These are phyloP conservation scores for Jaltomata sinuosa DNA, from an alignment of 257 asterid species.

Conservation along the genomic window DNA sequence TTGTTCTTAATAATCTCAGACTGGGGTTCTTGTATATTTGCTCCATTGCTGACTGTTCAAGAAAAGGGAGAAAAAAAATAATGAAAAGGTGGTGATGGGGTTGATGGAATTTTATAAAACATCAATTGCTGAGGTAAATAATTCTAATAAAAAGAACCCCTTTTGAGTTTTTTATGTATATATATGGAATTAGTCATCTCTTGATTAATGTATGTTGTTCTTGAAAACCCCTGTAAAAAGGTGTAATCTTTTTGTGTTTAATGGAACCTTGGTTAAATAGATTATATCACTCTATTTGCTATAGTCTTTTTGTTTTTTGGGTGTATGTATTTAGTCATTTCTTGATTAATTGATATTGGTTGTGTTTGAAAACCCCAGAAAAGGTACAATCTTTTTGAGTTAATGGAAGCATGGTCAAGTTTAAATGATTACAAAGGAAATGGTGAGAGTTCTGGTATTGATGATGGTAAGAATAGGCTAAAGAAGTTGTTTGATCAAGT, in stretches of 20 bases:
- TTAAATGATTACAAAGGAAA: conserved; percentile 20
- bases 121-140: not conserved
- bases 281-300: not conserved
- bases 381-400: not conserved
- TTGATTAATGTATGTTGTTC: not conserved
- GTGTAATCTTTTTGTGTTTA: conserved; percentile 6
- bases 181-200: not conserved
- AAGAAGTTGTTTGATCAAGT: conserved; percentile 50
- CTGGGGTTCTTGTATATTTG: not conserved
- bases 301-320: no score
- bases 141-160: not conserved
- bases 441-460: conserved; percentile 21
- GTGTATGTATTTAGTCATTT: not conserved
- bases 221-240: not conserved
- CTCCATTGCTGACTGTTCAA: not conserved
- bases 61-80: not conserved
- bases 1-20: not conserved
- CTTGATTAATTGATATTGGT: not conserved
- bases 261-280: conserved; percentile 35
- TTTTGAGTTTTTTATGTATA: not conserved
- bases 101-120: not conserved
- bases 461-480: conserved; percentile 37
- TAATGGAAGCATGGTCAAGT: conserved; percentile 41
- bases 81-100: not conserved
- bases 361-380: not conserved